phyloP scores from a whole-genome alignment of 495 filamentous ascomycete species.

The Penicillium odoratum region DNA sequence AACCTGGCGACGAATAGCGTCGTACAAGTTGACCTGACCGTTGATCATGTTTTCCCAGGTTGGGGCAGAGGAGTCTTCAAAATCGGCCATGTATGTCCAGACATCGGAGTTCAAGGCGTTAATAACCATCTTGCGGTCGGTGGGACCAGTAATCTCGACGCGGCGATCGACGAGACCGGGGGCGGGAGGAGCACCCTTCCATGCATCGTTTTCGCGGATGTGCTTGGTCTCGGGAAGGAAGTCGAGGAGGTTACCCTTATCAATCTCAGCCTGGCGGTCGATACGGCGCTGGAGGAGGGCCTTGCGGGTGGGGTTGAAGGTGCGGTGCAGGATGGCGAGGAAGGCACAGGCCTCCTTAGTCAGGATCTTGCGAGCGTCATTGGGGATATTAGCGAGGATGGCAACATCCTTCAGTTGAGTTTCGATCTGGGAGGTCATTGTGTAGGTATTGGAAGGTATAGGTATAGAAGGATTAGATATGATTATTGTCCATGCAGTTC shows the following conservation, averaged over 20 bases:
- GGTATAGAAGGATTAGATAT: background rate
- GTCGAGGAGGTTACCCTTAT: constrained; percentile 86
- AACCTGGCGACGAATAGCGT: constrained; percentile 89
- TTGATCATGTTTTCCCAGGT: constrained; percentile 99
- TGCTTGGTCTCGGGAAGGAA: constrained; percentile 96
- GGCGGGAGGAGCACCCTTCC: constrained; percentile 92
- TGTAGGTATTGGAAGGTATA: constrained; percentile 21
- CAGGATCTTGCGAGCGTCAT: constrained; percentile 84
- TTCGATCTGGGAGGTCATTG: constrained; percentile 67
- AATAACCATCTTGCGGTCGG: constrained; percentile 98
- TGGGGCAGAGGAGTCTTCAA: constrained; percentile 96
- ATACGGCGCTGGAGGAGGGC: constrained; percentile 82
- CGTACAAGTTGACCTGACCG: constrained; percentile 97
- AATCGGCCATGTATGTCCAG: constrained; percentile 99
- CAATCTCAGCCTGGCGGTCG: constrained; percentile 89
- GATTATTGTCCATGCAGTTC: background rate
- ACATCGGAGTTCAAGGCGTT: constrained; percentile 97
- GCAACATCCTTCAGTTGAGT: constrained; percentile 82
- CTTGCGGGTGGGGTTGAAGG: constrained; percentile 91
- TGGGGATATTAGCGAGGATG: constrained; percentile 74
- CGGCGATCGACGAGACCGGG: constrained; percentile 91
- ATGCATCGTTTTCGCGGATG: constrained; percentile 91
- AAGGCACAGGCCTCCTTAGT: constrained; percentile 90
- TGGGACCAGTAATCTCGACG: constrained; percentile 98
- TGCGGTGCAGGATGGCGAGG: constrained; percentile 88